Percentiles rank a stretch among this genome's conserved stretches.
Evolutionary conservation across 1,284 basidiomycete species (phyloP).

Genomic region (Fomitiporia mediterranea): DNA sequence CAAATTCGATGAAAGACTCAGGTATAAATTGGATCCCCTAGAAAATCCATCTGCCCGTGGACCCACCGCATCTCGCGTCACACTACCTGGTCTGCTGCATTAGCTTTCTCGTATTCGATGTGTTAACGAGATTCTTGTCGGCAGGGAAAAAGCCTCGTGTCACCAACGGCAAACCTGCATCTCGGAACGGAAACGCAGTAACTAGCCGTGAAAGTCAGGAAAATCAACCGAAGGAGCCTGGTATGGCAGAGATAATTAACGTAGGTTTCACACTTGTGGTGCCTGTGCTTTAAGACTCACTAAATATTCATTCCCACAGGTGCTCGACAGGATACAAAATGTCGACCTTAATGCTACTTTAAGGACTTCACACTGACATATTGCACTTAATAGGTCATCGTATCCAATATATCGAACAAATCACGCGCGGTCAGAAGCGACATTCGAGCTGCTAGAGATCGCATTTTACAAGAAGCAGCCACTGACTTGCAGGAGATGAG

Average conservation of each 20-base stretch:
- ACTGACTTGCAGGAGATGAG: constrained; percentile 37
- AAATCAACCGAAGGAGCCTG: constrained; percentile 14
- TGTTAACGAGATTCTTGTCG: background rate
- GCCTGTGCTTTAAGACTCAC: too few species aligned
- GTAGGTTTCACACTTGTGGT: background rate
- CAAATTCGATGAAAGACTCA: constrained; percentile 14
- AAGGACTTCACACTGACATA: background rate
- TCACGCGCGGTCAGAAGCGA: constrained; percentile 40
- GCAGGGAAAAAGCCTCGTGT: background rate
- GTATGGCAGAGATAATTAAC: constrained; percentile 17
- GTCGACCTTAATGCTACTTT: background rate
- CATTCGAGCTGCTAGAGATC: constrained; percentile 36
- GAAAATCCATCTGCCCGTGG: constrained; percentile 1
- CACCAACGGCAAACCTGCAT: background rate
- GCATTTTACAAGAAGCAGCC: constrained; percentile 38
- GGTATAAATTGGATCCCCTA: constrained; percentile 6
- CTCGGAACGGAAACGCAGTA: too few species aligned
- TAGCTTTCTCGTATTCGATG: background rate
- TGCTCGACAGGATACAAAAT: constrained; percentile 18
- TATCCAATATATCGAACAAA: constrained; percentile 38
- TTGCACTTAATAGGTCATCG: constrained; percentile 34
- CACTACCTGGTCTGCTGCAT: too few species aligned
- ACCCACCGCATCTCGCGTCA: too few species aligned
- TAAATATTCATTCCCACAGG: background rate
- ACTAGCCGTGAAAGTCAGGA: background rate